Base-by-base conservation (phyloP, 352 stramenopile species). In the Phytophthora brassicae region DNA sequence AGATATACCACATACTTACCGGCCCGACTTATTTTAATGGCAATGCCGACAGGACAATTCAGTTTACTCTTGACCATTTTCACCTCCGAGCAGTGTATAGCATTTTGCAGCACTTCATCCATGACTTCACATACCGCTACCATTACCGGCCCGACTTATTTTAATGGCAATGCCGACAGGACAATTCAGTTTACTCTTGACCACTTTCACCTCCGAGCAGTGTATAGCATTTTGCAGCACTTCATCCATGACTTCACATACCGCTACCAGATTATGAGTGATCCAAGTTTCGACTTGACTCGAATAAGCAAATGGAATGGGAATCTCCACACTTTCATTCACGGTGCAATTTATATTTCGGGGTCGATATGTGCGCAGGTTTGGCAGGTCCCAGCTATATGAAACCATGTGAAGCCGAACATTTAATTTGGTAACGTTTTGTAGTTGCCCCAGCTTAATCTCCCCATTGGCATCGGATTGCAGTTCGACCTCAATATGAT, bases 311-410 rank as follows among this genome's bases (percentile, higher is more conserved):
- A 60, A 59, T 12, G 74, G 71, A 11, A 84, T 55, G 0, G 68
- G 74, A 48, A 80, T 68, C 6, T 71, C 60, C 17, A 80, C 46
- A 28, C n/a, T 57, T 43, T 81, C 71, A 29, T 46, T 46, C 3
- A 62, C 42, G 11, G 60, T 46, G 49, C 73, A 81, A 23, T 75
- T 78, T 13, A 76, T 35, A 44, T 58, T 69, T 55, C 69, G 67
- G 23, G 60, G 51, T 57, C 60, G 64, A 22, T 68, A 72, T 33
- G 64, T 65, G 28, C 60, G 64, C 39, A 72, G 16, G 48, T 83
- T 86, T 28, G 77, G 77, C n/a, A 87, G 24, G 16, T 80, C 61
- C 75, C 77, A 87, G 0, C 23, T 66, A 61, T 58, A 85, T 9
- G 45, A 38, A 22, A 42, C 59, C 0, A 41, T 41, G 3, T 14